These are phyloP conservation scores for Stephania cephalantha DNA, from an alignment of 164 flowering plant species.

Conservation along the genomic window DNA sequence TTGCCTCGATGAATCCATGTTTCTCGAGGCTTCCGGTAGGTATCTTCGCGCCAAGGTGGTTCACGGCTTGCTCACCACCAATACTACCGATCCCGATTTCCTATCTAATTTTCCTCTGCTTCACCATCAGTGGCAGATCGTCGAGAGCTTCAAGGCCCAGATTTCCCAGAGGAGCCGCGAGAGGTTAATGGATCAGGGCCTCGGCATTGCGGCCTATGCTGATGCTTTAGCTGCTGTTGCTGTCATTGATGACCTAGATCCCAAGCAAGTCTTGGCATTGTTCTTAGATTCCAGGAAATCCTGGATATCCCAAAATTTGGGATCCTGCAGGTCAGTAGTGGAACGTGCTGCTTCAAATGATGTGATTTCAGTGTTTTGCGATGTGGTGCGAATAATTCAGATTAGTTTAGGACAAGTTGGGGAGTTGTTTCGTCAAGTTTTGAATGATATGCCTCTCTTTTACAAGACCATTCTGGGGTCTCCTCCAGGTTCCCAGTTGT, in stretches of 20 bases:
- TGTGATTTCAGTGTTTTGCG: constrained; percentile 60
- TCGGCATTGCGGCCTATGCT: constrained; percentile 52
- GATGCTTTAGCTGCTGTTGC: constrained; percentile 87
- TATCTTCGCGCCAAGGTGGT: constrained; percentile 72
- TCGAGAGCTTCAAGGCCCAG: constrained; percentile 83
- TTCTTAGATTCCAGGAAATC: constrained; percentile 70
- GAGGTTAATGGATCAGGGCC: constrained; percentile 54
- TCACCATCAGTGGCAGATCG: constrained; percentile 88
- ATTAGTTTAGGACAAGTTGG: constrained; percentile 79
- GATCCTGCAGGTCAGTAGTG: constrained; percentile 16
- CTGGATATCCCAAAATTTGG: constrained; percentile 54
- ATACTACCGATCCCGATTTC: constrained; percentile 24
- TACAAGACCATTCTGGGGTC: constrained; percentile 70
- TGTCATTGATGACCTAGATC: constrained; percentile 67
- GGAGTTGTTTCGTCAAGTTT: constrained; percentile 71
- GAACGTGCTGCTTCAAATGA: constrained; percentile 16
- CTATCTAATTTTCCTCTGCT: constrained; percentile 62
- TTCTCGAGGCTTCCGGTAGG: constrained; percentile 68
- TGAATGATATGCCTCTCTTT: constrained; percentile 89
- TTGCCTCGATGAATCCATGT: constrained; percentile 87
- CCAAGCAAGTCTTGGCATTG: constrained; percentile 51
- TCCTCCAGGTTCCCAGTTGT: constrained; percentile 89
- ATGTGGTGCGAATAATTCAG: constrained; percentile 64
- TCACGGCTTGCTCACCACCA: constrained; percentile 22
- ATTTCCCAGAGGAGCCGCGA: constrained; percentile 84